A percentile compares a stretch with the other conserved stretches of the same genome.
These are phyloP conservation scores for Backusella circina DNA, from an alignment of 192 early-diverging fungal genomes.

Conservation along the genomic window DNA sequence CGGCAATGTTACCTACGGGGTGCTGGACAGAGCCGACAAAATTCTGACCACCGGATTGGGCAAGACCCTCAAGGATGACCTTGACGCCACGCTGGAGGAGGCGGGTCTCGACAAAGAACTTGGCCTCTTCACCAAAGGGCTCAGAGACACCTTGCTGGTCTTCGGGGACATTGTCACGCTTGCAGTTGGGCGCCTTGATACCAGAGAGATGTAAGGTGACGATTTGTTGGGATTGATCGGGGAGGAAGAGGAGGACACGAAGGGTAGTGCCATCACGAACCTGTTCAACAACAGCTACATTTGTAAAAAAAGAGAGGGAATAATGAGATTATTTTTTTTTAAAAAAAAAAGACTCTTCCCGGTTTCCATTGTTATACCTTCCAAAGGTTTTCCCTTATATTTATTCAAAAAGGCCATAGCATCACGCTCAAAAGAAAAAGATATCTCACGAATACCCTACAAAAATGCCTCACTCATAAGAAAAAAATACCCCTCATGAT, in stretches of 20 bases:
- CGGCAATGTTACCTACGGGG: conserved; percentile 90
- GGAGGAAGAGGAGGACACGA: conserved; percentile 68
- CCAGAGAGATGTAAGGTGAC: conserved; percentile 79
- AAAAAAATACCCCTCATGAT: too few species aligned
- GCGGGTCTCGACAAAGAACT: conserved; percentile 87
- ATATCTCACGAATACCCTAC: conserved; percentile 47
- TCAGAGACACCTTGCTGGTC: conserved; percentile 58
- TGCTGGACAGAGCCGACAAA: conserved; percentile 80
- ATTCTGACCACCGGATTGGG: conserved; percentile 52
- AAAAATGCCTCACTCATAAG: neutral
- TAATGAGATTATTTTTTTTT: too few species aligned
- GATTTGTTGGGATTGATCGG: conserved; percentile 60
- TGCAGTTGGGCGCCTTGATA: conserved; percentile 79
- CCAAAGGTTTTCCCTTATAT: conserved; percentile 77
- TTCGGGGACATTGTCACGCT: conserved; percentile 66
- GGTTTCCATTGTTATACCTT: conserved; percentile 44
- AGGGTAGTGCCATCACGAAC: conserved; percentile 90
- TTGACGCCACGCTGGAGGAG: conserved; percentile 89
- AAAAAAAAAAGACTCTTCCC: neutral
- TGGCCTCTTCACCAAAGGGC: conserved; percentile 92
- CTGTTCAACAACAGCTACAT: conserved; percentile 83
- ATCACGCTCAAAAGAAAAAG: conserved; percentile 62
- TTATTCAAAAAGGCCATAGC: conserved; percentile 67
- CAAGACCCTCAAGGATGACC: conserved; percentile 76
- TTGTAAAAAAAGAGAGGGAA: neutral